Conservation (phyloP, 2,329 filamentous ascomycete species). For the Raffaelea arxii region DNA sequence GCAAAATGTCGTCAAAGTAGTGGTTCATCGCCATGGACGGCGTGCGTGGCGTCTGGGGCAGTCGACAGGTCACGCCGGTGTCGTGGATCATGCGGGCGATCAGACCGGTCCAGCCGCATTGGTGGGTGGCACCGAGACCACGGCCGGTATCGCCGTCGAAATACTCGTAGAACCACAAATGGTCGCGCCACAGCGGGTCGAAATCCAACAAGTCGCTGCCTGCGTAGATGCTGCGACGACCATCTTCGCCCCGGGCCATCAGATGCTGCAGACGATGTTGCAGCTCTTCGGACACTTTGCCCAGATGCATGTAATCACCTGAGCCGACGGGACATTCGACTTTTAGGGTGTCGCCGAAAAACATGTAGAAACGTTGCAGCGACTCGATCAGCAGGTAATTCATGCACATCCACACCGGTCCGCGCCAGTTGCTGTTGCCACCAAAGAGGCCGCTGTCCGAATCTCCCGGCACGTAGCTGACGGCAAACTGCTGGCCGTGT, state of each 20-base stretch:
- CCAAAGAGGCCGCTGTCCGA: constrained; percentile 93
- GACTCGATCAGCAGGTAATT: constrained; percentile 93
- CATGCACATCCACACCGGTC: constrained; percentile 90
- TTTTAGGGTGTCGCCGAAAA: constrained; percentile 80
- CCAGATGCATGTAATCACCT: constrained; percentile 90
- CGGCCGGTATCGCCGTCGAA: constrained; percentile 89
- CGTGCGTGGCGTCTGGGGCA: constrained; percentile 86
- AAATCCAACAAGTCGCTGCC: constrained; percentile 81
- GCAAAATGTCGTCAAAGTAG: constrained; percentile 90
- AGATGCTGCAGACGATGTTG: constrained; percentile 91
- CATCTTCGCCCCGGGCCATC: constrained; percentile 75
- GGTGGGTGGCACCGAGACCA: constrained; percentile 84
- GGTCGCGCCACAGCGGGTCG: constrained; percentile 86
- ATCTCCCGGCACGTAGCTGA: constrained; percentile 88
- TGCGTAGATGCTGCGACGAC: constrained; percentile 78
- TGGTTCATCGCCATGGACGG: constrained; percentile 75
- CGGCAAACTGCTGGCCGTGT: constrained; percentile 80
- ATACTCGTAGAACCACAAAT: constrained; percentile 95
- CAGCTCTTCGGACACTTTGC: constrained; percentile 87
- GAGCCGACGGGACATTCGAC: constrained; percentile 92
- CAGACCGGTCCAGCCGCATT: constrained; percentile 92
- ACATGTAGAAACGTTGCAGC: constrained; percentile 90
- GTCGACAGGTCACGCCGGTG: constrained; percentile 80
- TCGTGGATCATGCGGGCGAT: constrained; percentile 97
- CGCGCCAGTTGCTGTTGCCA: constrained; percentile 97